Evolutionary conservation across 106 monocot genomes (phyloP), one percentile per base, ranked within the genome.

Genomic region (Platanthera zijinensis): DNA sequence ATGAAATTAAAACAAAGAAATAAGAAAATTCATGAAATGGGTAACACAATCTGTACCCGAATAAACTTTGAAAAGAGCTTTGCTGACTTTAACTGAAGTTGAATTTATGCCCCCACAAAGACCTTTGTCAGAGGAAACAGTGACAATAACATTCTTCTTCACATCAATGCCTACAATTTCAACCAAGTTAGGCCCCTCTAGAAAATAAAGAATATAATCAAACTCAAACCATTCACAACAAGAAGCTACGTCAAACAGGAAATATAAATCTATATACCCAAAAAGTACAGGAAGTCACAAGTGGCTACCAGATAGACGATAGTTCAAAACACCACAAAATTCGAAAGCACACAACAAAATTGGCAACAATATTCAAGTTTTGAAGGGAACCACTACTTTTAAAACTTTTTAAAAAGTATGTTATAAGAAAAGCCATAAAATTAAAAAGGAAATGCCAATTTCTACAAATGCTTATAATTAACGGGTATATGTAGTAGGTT

Each of bases 81-180:
- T 93, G 96, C 96, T 96, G 22, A 91, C 74, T 89, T 93, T 96
- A 50, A 96, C 96, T 48, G 96, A 89, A 5, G 93, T 93, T 25
- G 96, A 96, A 57, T 96, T 96, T 76, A 96, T 96, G 73, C 96
- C 93, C 19, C 96, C 96, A 83, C 96, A 96, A 76, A 96, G 93
- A 85, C 96, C 96, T 82, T 96, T 96, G 85, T 96, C 96, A 76
- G 96, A 96, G 4, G 87, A 69, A 75, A 96, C 56, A 11, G 89
- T 79, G 63, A 96, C 64, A 70, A 96, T 93, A 75, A 96, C 90
- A 79, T 93, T 96, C 84, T 93, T 96, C 85, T 96, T 96, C 67
- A 89, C 96, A 82, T 96, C 93, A 76, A 96, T 77, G 78, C 83
- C 96, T 96, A 72, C 51, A 62, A 57, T 39, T 28, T 30, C 18